These are phyloP conservation scores for Tulasnella sp. DNA, from an alignment of 768 basidiomycete genomes.

Conservation along the genomic window DNA sequence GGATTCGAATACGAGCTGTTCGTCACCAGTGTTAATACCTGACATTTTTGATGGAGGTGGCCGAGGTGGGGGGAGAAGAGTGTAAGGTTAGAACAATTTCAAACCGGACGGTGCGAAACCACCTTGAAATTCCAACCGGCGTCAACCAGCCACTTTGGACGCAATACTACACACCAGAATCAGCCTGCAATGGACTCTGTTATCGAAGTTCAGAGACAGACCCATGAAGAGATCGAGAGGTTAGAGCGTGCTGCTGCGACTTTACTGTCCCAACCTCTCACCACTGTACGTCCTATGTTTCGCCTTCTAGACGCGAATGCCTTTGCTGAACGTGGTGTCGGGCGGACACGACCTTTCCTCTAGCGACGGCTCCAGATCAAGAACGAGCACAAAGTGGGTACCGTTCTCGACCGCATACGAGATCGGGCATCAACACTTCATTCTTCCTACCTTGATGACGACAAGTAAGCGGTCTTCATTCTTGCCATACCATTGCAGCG, in stretches of 20 bases:
- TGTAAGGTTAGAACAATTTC: conserved; percentile 10
- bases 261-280: conserved; percentile 51
- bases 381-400: conserved; percentile 82
- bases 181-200: conserved; percentile 73
- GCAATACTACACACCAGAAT: background rate
- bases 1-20: conserved; percentile 45
- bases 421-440: conserved; percentile 58
- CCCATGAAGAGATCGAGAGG: conserved; percentile 91
- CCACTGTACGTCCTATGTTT: conserved; percentile 28
- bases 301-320: background rate
- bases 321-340: background rate
- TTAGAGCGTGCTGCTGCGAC: conserved; percentile 82
- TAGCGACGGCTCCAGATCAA: conserved; percentile 40
- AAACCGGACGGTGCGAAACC: conserved; percentile 6
- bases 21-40: conserved; percentile 78
- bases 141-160: background rate
- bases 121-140: background rate
- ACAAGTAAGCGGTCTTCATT: conserved; percentile 32
- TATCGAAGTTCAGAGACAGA: conserved; percentile 88
- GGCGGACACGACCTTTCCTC: background rate
- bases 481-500: background rate
- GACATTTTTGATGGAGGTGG: conserved; percentile 17
- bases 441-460: conserved; percentile 69
- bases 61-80: background rate
- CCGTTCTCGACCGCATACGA: conserved; percentile 78